Conservation (phyloP, 495 filamentous ascomycete genomes). For the Hyaloscypha bicolor region DNA sequence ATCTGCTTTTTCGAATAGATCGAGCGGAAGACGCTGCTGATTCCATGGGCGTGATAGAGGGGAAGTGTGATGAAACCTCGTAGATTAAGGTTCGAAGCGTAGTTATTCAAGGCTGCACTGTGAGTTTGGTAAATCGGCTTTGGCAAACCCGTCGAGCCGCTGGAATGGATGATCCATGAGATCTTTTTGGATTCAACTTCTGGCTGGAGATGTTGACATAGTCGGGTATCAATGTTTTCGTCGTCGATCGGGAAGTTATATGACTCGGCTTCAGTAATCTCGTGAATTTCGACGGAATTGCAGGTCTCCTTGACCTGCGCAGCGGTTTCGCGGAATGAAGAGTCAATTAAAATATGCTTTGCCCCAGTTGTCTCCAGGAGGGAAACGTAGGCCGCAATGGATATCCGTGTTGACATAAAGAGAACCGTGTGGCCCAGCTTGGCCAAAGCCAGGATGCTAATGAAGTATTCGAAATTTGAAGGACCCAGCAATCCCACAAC, state of each 20-base stretch:
- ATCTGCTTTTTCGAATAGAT: background rate
- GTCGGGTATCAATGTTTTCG: background rate
- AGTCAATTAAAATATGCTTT: background rate
- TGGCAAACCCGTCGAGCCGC: background rate
- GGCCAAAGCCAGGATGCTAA: background rate
- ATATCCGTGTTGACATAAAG: background rate
- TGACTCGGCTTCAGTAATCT: background rate
- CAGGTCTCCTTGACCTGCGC: background rate
- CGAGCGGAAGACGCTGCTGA: background rate
- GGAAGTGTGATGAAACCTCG: background rate
- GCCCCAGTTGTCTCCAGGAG: background rate
- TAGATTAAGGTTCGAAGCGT: background rate
- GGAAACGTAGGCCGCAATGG: background rate
- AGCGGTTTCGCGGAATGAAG: background rate
- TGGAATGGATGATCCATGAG: background rate
- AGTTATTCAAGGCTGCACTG: background rate
- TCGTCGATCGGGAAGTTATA: background rate
- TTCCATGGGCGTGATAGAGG: background rate
- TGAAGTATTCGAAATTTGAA: background rate
- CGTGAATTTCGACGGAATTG: background rate
- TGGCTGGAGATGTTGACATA: background rate
- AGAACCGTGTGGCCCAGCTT: background rate
- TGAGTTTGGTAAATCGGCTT: background rate
- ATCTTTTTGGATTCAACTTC: background rate
- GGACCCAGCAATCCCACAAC: slow-evolving; percentile 50